Base-by-base conservation (phyloP, 1,284 basidiomycete species). In the Farysia itapuensis region DNA sequence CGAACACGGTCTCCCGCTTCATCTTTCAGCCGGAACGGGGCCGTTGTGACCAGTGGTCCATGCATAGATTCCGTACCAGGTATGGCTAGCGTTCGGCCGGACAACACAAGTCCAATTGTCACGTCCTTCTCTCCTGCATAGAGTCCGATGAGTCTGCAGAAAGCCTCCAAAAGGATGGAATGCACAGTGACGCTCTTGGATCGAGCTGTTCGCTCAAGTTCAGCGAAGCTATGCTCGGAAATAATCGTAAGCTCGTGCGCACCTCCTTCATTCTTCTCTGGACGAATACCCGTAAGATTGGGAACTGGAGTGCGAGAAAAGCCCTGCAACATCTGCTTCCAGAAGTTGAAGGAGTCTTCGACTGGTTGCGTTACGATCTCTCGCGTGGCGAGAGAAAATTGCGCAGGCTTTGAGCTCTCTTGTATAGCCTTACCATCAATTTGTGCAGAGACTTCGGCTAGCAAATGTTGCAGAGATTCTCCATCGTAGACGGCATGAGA, bases 401-500 rank as follows among this genome's bases (percentile, higher is more conserved):
- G 49, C 4, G 12, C 26, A 6, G 31, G 4, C 19, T 1, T 3
- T 11, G 26, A 9, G 11, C 9, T 11, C 11, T 28, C 26, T n/a
- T 28, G 9, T n/a, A n/a, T n/a, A 9, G 26, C 26, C 26, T 28
- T 9, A 28, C 26, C 26, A 9, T 28, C n/a, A n/a, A 28, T 9
- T 9, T 13, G 14, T 19, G 49, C 48, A 1, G 56, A 48, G 3
- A 56, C 63, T 28, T 65, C 61, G 9, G 32, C 30, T 11, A 56
- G 34, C 5, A 71, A 44, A 44, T 59, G 35, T 14, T 47, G 44
- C 33, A 73, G 48, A 20, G 70, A 70, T 7, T 54, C 65, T 2
- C 70, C 72, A 34, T 75, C 72, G 41, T 72, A 75, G 24, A 75
- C 43, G 8, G 70, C 70, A 32, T 75, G 72, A 4, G 50, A 70